Conservation (phyloP, 768 basidiomycete genomes). For the Mycena amicta region DNA sequence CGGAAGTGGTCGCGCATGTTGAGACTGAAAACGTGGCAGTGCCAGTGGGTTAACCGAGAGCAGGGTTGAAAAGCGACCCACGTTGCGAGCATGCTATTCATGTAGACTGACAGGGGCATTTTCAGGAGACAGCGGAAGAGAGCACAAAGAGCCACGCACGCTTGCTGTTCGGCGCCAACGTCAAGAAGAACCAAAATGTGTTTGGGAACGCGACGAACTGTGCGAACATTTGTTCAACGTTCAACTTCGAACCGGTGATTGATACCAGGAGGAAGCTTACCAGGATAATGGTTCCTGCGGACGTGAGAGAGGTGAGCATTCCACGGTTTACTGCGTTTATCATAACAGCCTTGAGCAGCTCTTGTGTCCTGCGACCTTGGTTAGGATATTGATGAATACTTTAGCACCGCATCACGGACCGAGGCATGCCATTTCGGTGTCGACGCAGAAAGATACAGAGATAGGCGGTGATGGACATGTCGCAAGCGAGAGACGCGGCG, state of each 20-base stretch:
- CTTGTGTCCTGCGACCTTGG: background rate
- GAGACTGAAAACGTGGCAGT: background rate
- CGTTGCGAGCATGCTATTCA: constrained; percentile 10
- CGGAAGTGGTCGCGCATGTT: background rate
- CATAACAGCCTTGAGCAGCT: background rate
- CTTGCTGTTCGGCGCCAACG: constrained; percentile 5
- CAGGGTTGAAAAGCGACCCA: background rate
- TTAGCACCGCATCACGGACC: too few relatives aligned
- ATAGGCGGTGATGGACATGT: background rate
- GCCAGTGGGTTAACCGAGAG: background rate
- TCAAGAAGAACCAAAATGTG: constrained; percentile 6
- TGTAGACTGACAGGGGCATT: constrained; percentile 2
- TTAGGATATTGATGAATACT: too few relatives aligned
- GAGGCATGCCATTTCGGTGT: background rate
- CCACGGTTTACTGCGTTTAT: constrained; percentile 3
- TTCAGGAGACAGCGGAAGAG: background rate
- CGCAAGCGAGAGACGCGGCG: background rate
- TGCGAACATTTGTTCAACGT: background rate
- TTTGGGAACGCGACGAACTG: background rate
- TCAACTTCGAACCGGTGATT: background rate
- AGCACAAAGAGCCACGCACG: background rate
- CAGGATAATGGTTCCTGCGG: background rate
- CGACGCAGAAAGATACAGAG: constrained; percentile 1
- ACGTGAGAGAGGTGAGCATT: background rate
- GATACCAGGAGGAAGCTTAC: background rate